phyloP scores from a whole-genome alignment of 495 filamentous ascomycete genomes.

The Bacidia rubella region DNA sequence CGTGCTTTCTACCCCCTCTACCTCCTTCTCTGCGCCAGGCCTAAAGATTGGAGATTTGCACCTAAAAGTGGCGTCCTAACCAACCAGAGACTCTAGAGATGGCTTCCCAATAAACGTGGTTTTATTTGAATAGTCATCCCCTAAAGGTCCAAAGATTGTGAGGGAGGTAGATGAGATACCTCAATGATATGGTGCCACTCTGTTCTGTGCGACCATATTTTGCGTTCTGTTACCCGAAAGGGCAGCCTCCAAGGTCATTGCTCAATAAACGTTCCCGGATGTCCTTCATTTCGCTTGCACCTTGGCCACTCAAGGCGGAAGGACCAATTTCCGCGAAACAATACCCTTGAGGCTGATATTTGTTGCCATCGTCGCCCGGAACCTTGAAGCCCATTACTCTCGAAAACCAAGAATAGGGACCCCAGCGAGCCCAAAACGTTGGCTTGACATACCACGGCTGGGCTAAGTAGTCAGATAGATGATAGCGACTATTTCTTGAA shows the following conservation, averaged over 20 bases:
- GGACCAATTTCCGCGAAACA: constrained; percentile 44
- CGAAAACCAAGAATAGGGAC: constrained; percentile 39
- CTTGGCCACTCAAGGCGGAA: constrained; percentile 38
- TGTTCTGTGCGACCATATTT: not conserved
- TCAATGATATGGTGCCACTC: not conserved
- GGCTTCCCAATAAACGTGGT: no score
- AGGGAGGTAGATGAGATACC: no score
- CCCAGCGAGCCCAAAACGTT: constrained; percentile 47
- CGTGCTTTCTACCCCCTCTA: no score
- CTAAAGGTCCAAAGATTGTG: no score
- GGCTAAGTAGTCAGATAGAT: constrained; percentile 28
- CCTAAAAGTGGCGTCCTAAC: no score
- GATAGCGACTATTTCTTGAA: constrained; percentile 27
- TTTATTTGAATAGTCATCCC: no score
- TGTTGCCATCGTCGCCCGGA: constrained; percentile 42
- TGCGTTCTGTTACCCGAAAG: constrained; percentile 24
- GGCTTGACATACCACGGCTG: constrained; percentile 44
- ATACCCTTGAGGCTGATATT: constrained; percentile 46
- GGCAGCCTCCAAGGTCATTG: constrained; percentile 36
- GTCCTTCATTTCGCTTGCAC: constrained; percentile 32
- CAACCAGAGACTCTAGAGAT: no score
- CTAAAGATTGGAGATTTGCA: no score
- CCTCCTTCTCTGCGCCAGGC: no score
- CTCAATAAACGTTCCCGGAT: constrained; percentile 23
- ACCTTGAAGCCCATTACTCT: constrained; percentile 40